Base-by-base conservation (phyloP, 306 rosid genomes). In the Purshia tridentata region DNA sequence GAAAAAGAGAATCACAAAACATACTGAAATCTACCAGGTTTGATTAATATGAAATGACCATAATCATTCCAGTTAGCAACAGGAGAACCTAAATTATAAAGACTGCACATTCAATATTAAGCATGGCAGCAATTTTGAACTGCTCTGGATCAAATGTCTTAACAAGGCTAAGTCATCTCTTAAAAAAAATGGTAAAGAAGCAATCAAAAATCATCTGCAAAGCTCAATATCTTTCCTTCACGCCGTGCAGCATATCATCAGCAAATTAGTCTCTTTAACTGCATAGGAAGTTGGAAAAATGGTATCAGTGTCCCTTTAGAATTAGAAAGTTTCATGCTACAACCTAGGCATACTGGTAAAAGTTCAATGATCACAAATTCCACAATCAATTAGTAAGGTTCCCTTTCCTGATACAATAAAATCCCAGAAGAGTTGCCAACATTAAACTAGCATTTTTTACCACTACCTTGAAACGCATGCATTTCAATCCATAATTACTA, bases 231-330 rank as follows among this genome's bases (percentile, higher is more conserved):
- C 83, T 67, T 62, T 59, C 51, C 72, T 23, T 40, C 59, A 35
- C 73, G 58, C 85, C 81, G 29, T 29, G 5, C 70, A 41, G 52
- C 67, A 66, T 6, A 37, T 57, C 78, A 74, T 79, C 80, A 18
- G 46, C 81, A 63, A 57, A 20, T 65, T 72, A 61, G 61, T 67
- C 67, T 18, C 81, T 72, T 68, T 57, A 89, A 84, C 97, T 89
- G 87, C 87, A 66, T 9, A 74, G 54, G 51, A 56, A 76, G 67
- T 60, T 71, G 57, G 54, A 35, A 75, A 77, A 37, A 55, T 35
- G 53, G 70, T 60, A 70, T 84, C 46, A 70, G 65, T 45, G 16
- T 15, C 65, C 19, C 47, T 5, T 58, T 2, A 0, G 29, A 5
- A 22, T 23, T 44, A 15, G 9, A 39, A 53, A 39, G 14, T 11